Conservation (phyloP, 768 basidiomycete species). For the Collybia sp. region DNA sequence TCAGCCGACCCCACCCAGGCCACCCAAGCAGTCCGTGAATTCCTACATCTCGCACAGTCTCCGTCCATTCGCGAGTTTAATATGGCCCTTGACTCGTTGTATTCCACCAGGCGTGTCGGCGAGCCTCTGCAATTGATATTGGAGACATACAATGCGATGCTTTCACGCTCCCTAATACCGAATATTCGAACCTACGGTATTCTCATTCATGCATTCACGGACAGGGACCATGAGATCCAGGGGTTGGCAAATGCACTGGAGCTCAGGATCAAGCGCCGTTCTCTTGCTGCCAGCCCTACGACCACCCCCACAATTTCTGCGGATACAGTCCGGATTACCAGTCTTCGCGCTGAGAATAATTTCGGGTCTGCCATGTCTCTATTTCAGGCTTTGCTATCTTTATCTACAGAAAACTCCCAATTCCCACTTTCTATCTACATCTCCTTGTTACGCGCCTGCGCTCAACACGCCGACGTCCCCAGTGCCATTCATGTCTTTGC, state of each 20-base stretch:
- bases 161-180: conserved; percentile 57
- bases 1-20: conserved; percentile 19
- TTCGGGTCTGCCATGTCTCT: conserved; percentile 67
- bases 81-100: conserved; percentile 50
- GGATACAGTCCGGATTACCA: conserved; percentile 33
- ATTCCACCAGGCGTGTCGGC: conserved; percentile 37
- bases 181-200: conserved; percentile 55
- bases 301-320: conserved; percentile 12
- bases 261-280: conserved; percentile 30
- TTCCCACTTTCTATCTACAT: conserved; percentile 39
- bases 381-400: conserved; percentile 55
- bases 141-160: conserved; percentile 70
- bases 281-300: conserved; percentile 16
- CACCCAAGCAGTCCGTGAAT: conserved; percentile 29
- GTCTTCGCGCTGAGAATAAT: conserved; percentile 61
- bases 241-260: conserved; percentile 38
- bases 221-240: conserved; percentile 64
- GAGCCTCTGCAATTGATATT: conserved; percentile 54
- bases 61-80: conserved; percentile 58
- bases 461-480: conserved; percentile 49
- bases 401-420: conserved; percentile 18
- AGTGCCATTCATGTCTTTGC: conserved; percentile 63
- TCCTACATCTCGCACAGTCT: conserved; percentile 20
- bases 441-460: conserved; percentile 58
- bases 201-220: conserved; percentile 58